Evolutionary conservation across 306 rosid species (phyloP).

Genomic region (Medicago ruthenica): DNA sequence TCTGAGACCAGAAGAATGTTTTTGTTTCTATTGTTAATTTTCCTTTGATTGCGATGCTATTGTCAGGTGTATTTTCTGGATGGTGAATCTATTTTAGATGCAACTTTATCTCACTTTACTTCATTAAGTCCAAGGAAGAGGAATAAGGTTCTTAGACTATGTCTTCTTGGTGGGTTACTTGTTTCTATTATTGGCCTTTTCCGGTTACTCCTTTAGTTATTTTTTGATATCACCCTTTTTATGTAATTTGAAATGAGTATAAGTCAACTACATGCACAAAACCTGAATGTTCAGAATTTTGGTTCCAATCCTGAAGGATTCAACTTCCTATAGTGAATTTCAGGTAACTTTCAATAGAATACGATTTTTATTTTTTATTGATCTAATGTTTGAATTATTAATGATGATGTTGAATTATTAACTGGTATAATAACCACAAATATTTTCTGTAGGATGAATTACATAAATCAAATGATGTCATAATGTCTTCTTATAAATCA

Average conservation of each 20-base stretch:
- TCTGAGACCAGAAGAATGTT: conserved; percentile 9
- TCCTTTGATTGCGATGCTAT: conserved; percentile 43
- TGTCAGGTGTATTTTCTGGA: conserved; percentile 82
- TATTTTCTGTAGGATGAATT: neutral
- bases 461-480: neutral
- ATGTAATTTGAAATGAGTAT: neutral
- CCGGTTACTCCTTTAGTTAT: conserved; percentile 47
- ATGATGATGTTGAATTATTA: neutral
- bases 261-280: neutral
- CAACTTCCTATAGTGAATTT: conserved; percentile 10
- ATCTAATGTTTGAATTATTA: conserved; percentile 6
- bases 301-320: conserved; percentile 13
- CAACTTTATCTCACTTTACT: conserved; percentile 56
- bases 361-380: neutral
- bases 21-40: conserved; percentile 25
- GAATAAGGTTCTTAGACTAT: conserved; percentile 66
- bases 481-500: neutral
- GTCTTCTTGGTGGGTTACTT: conserved; percentile 70
- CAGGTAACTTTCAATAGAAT: conserved; percentile 8
- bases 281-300: conserved; percentile 18
- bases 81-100: conserved; percentile 79
- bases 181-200: conserved; percentile 55
- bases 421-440: neutral
- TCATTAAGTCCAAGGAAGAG: conserved; percentile 61
- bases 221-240: conserved; percentile 11